Evolutionary conservation across 2,329 filamentous ascomycete species (phyloP).

Genomic region (Colletotrichum karsti): DNA sequence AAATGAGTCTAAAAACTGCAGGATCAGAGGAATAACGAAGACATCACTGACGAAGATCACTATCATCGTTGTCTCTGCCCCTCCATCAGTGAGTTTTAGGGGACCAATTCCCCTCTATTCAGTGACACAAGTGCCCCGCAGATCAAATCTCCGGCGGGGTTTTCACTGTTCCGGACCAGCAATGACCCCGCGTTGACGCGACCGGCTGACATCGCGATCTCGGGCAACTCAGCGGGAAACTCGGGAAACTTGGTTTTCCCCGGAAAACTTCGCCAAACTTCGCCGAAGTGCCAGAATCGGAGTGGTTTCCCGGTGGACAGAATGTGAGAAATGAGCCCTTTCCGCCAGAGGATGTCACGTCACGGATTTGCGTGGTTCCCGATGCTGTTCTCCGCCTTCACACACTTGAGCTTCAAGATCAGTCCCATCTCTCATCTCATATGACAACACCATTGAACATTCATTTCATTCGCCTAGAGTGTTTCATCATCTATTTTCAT

Average conservation of each 20-base stretch:
- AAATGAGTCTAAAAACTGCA: background rate
- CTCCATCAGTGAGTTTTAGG: background rate
- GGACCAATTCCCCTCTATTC: background rate
- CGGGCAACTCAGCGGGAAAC: background rate
- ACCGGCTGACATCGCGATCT: constrained; percentile 1
- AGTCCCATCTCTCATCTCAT: background rate
- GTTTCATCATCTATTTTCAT: too few relatives aligned
- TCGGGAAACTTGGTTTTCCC: background rate
- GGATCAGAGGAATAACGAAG: background rate
- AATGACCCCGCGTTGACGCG: constrained; percentile 10
- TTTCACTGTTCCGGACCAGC: background rate
- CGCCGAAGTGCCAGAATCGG: constrained; percentile 12
- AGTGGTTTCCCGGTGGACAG: background rate
- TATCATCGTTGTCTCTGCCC: background rate
- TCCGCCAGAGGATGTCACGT: too few relatives aligned
- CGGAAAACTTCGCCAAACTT: constrained; percentile 21
- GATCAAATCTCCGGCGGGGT: constrained; percentile 1
- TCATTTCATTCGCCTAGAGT: too few relatives aligned
- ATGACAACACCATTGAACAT: background rate
- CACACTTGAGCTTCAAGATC: too few relatives aligned
- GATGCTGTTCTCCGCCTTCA: too few relatives aligned
- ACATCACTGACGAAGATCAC: background rate
- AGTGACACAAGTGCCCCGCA: background rate
- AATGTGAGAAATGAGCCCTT: background rate
- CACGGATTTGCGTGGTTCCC: background rate